Base-by-base conservation (phyloP, 345 rosid genomes). In the Citrus glauca region DNA sequence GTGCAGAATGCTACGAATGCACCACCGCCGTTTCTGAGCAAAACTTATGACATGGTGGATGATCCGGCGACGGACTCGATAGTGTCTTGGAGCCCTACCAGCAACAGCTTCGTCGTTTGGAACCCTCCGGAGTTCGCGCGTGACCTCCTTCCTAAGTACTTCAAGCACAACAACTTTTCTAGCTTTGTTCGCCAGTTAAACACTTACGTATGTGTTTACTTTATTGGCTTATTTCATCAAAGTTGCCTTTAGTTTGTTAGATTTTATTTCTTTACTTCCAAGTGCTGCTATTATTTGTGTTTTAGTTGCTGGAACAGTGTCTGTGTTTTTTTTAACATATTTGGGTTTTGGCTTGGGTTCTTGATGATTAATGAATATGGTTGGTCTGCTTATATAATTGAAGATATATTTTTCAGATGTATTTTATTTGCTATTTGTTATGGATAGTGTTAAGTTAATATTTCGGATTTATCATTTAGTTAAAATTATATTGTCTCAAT, bases 41-140 rank as follows among this genome's bases (percentile, higher is more conserved):
- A 92, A 84, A 94, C 98, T 13, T 94, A 94, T 71, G 96, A 94
- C 85, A 89, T 94, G 96, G 97, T 94, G 59, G 97, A 94, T 76
- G 98, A 94, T 79, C 91, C 93, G 4, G 83, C 91, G 33, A 85
- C 95, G 22, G 97, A 94, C 81, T 71, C 90, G 65, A 74, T 91
- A 33, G 93, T 94, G 37, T 94, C 98, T 9, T 94, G 98, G 98
- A 87, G 97, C 73, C 74, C 87, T 22, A 80, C 90, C 74, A 90
- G 90, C 76, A 92, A 94, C 59, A 94, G 98, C 86, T 92, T 94
- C 84, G 82, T 93, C 33, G 95, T 94, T 56, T 94, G 97, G 97
- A 86, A 94, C 69, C 93, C 93, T 60, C 92, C 98, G 22, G 97
- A 94, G 85, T 94, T 94, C 64, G 88, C 94, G 2, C 89, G 97